A percentile compares a stretch with the other conserved stretches of the same genome.
Evolutionary conservation across 2,329 filamentous ascomycete species (phyloP).

Genomic region (Fusarium stilboides): DNA sequence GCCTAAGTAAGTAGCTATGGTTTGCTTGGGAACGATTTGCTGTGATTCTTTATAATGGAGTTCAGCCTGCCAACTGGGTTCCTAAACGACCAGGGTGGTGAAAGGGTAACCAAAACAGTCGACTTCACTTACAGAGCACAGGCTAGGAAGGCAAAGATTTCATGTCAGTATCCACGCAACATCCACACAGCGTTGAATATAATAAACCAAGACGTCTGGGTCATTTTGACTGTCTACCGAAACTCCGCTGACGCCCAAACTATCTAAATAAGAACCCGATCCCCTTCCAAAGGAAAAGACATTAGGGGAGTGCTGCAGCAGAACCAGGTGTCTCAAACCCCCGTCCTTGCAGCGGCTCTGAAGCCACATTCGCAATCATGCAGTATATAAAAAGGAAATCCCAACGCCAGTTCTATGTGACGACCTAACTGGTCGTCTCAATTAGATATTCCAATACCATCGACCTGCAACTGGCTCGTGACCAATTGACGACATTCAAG

Average conservation of each 20-base stretch:
- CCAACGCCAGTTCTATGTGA: conserved; percentile 28
- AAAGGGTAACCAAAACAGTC: too few species aligned
- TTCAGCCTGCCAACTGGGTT: too few species aligned
- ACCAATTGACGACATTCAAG: not conserved
- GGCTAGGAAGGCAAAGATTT: too few species aligned
- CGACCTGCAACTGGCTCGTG: not conserved
- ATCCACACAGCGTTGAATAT: too few species aligned
- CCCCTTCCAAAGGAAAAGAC: conserved; percentile 1
- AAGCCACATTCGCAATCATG: not conserved
- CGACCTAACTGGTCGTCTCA: not conserved
- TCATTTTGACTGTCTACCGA: conserved; percentile 14
- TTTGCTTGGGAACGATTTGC: too few species aligned
- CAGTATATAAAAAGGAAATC: conserved; percentile 2
- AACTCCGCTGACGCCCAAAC: conserved; percentile 30
- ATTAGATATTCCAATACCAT: conserved; percentile 3
- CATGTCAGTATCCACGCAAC: too few species aligned
- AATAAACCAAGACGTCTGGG: not conserved
- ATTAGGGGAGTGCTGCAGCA: not conserved
- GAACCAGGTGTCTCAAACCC: not conserved
- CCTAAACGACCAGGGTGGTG: too few species aligned
- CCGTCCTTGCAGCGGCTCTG: not conserved
- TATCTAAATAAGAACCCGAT: conserved; percentile 16
- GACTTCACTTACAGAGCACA: too few species aligned
- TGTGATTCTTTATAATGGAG: too few species aligned
- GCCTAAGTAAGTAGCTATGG: too few species aligned